Evolutionary conservation across 2,329 filamentous ascomycete genomes (phyloP).

Genomic region (Biscogniauxia sp.): DNA sequence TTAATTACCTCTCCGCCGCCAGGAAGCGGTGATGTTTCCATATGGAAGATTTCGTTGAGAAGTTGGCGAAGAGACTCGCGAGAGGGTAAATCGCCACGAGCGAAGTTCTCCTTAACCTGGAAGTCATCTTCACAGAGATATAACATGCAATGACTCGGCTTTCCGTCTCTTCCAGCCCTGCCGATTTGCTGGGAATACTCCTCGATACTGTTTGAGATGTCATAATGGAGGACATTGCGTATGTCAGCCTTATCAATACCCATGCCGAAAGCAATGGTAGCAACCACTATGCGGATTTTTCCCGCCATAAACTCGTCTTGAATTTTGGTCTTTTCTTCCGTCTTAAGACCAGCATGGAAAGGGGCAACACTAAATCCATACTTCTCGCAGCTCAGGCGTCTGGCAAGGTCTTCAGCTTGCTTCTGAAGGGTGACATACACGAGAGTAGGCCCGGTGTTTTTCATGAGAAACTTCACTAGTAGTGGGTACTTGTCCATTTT

Average conservation of each 20-base stretch:
- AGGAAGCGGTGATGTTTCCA: conserved; percentile 29
- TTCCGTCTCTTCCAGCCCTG: conserved; percentile 53
- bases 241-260: conserved; percentile 57
- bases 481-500: conserved; percentile 45
- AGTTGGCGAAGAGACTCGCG: conserved; percentile 45
- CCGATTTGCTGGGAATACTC: conserved; percentile 59
- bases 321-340: conserved; percentile 41
- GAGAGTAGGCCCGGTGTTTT: conserved; percentile 54
- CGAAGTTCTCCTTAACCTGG: conserved; percentile 57
- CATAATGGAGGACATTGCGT: conserved; percentile 53
- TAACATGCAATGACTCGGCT: conserved; percentile 53
- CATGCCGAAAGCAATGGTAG: conserved; percentile 60
- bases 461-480: conserved; percentile 46
- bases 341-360: conserved; percentile 52
- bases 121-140: conserved; percentile 58
- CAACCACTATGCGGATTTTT: conserved; percentile 46
- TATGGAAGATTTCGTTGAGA: conserved; percentile 50
- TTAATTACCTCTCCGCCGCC: conserved; percentile 44
- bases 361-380: conserved; percentile 38
- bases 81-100: conserved; percentile 58
- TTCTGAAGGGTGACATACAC: conserved; percentile 60
- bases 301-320: conserved; percentile 53
- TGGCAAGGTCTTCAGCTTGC: conserved; percentile 46
- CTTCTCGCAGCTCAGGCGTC: conserved; percentile 34
- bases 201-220: conserved; percentile 50